Conservation (phyloP, 2,329 filamentous ascomycete species). For the Mollisia scopiformis region DNA sequence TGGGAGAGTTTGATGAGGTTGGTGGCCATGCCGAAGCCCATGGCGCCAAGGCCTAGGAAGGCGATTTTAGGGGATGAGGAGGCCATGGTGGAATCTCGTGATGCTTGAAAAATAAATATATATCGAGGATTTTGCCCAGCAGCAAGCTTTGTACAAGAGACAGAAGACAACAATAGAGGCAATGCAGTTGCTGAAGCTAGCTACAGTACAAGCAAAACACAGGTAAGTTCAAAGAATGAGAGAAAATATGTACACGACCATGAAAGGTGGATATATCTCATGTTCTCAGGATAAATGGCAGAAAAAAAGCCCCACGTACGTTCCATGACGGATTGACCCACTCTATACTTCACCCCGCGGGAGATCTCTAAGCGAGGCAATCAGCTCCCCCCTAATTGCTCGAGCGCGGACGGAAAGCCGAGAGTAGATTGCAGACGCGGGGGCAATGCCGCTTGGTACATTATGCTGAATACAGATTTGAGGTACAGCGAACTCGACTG, state of each 20-base stretch:
- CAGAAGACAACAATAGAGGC: too few relatives aligned
- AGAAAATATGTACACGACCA: neutral
- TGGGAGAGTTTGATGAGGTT: constrained; percentile 71
- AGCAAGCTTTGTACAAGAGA: neutral
- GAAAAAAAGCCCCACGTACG: neutral
- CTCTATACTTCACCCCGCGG: too few relatives aligned
- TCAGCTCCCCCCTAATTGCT: neutral
- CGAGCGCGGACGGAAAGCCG: neutral
- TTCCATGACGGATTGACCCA: neutral
- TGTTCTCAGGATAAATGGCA: neutral
- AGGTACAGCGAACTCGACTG: too few relatives aligned
- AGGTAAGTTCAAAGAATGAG: too few relatives aligned
- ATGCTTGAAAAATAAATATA: neutral
- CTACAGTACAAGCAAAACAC: too few relatives aligned
- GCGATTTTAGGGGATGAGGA: constrained; percentile 14
- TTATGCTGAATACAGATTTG: neutral
- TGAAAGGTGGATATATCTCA: neutral
- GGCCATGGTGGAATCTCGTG: neutral
- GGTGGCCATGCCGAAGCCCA: constrained; percentile 83
- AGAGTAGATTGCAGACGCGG: neutral
- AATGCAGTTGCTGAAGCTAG: too few relatives aligned
- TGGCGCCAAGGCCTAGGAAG: constrained; percentile 68
- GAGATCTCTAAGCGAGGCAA: constrained; percentile 1
- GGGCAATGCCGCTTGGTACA: neutral
- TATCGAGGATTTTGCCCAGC: neutral